Evolutionary conservation across 352 stramenopile species (phyloP).

Genomic region (Phytophthora syringae): DNA sequence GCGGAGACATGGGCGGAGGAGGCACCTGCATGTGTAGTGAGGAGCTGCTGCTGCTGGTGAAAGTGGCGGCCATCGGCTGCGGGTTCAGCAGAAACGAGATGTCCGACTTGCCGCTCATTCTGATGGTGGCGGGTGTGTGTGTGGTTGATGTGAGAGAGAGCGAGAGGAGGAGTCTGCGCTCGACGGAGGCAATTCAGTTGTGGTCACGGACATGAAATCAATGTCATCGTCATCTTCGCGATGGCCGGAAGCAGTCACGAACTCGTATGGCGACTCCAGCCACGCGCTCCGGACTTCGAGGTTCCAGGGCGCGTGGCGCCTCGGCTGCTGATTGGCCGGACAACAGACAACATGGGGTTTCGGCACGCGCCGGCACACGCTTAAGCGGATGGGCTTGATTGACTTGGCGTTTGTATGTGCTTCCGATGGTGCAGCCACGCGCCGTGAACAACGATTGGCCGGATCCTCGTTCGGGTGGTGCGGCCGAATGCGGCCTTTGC

Average conservation of each 20-base stretch:
- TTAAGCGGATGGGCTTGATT: constrained; percentile 9
- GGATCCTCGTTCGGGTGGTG: not conserved
- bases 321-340: constrained; percentile 6
- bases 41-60: not conserved
- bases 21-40: not conserved
- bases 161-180: constrained; percentile 13
- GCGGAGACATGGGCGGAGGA: constrained; percentile 31
- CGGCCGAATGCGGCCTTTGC: not conserved
- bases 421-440: constrained; percentile 12
- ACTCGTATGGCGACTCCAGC: not conserved
- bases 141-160: no score
- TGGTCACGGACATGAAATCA: constrained; percentile 2
- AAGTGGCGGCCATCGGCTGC: constrained; percentile 4
- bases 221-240: not conserved
- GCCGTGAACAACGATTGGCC: not conserved
- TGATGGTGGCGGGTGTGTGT: not conserved
- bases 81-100: constrained; percentile 59
- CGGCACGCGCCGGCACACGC: not conserved
- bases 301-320: constrained; percentile 19
- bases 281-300: not conserved
- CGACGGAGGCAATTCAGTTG: constrained; percentile 18
- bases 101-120: constrained; percentile 47
- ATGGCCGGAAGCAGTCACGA: not conserved
- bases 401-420: constrained; percentile 19
- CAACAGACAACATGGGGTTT: no score